phyloP scores from a whole-genome alignment of 2,329 filamentous ascomycete species.

The Tricladium varicosporioides region DNA sequence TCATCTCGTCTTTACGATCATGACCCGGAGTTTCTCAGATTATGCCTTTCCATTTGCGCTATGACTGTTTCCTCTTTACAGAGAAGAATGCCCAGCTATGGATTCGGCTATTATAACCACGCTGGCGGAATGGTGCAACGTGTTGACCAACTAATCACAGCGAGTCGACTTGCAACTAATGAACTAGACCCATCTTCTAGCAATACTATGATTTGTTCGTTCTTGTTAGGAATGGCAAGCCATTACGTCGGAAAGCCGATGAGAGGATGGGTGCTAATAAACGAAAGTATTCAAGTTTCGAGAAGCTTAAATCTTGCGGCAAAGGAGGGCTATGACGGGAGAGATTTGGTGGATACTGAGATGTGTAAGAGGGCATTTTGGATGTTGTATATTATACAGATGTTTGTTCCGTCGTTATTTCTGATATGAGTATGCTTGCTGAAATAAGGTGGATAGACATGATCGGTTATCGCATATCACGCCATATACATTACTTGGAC shows the following conservation, averaged over 20 bases:
- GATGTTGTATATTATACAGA: conserved; percentile 27
- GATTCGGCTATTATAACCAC: conserved; percentile 7
- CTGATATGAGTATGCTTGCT: background rate
- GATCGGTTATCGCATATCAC: conserved; percentile 16
- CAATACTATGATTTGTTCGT: conserved; percentile 11
- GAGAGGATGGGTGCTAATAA: conserved; percentile 15
- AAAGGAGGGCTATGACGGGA: conserved; percentile 6
- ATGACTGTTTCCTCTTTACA: conserved; percentile 26
- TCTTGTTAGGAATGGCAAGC: conserved; percentile 10
- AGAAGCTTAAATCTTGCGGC: conserved; percentile 7
- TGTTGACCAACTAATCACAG: conserved; percentile 7
- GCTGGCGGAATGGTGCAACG: conserved; percentile 9
- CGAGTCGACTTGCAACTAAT: conserved; percentile 6
- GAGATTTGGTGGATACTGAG: conserved; percentile 14
- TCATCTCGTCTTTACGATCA: conserved; percentile 6
- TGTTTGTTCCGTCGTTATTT: conserved; percentile 17
- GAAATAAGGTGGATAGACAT: background rate
- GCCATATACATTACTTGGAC: conserved; percentile 22
- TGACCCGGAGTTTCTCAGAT: conserved; percentile 22
- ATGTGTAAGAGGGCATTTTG: conserved; percentile 28
- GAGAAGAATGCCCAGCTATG: conserved; percentile 17
- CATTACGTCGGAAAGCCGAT: conserved; percentile 13
- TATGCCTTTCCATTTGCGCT: conserved; percentile 25
- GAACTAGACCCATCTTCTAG: conserved; percentile 8
- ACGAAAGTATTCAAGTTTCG: conserved; percentile 15